Evolutionary conservation across 202 grass and related monocot species (phyloP), one percentile per base, ranked within the genome.

Genomic region (Cymbopogon flexuosus): DNA sequence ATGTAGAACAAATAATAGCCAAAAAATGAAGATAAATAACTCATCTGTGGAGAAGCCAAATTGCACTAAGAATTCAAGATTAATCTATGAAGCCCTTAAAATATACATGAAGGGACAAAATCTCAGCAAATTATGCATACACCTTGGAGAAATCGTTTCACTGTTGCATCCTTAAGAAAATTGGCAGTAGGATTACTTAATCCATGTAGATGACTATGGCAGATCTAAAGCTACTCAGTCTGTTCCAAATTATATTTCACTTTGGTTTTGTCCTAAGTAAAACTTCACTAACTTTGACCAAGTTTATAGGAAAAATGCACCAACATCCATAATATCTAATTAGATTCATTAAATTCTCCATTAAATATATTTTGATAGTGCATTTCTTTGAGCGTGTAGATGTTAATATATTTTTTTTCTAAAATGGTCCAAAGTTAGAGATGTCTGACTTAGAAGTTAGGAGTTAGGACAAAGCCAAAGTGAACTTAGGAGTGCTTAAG

Each of bases 41-140:
- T 52, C 11, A 3, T 22, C 2, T 57, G n/a, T 36, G 76, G 39
- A 21, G 41, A 62, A 79, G 52, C 54, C 62, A 64, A 74, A 68
- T 51, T 76, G 45, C n/a, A 15, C 72, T 6, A 58, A 58, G 21
- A 58, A 58, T 64, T 52, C 16, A 8, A 88, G 18, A 70, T 84
- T 76, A 33, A 54, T 75, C 13, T 37, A 30, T 68, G 41, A 37
- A 43, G 41, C 18, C 34, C 27, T 30, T 84, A 68, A 68, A 69
- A 37, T 54, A 41, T 40, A 76, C 33, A 46, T 70, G 62, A 80
- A 88, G 46, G 68, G 81, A 68, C 69, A 68, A 41, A 54, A 84
- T 61, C 27, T 52, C 54, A 84, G 15, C 19, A 12, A 67, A 73
- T 68, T 45, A 73, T 79, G 75, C 59, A 72, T 78, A 21, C 8